Percentiles rank a stretch among this genome's conserved stretches.
Conservation (phyloP, 2,329 filamentous ascomycete genomes). For the Sporothrix luriei region DNA sequence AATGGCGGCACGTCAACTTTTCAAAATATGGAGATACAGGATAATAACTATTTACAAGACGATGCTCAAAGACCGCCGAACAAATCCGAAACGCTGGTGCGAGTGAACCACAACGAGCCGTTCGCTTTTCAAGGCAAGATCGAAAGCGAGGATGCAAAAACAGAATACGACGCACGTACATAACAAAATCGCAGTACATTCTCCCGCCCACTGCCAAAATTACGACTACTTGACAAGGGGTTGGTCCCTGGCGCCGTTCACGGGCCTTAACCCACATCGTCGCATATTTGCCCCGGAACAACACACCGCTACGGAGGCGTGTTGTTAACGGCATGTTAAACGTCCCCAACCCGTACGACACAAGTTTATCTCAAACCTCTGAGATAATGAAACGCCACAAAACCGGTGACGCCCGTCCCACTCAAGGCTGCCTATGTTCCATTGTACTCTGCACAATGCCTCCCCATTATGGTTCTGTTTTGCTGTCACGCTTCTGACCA, state of each 20-base stretch:
- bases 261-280: background rate
- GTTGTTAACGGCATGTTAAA: background rate
- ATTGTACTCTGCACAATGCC: background rate
- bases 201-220: constrained; percentile 23
- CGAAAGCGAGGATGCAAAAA: background rate
- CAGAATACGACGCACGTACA: background rate
- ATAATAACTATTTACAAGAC: background rate
- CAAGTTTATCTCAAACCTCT: background rate
- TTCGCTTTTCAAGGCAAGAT: too few relatives aligned
- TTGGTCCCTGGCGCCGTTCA: background rate
- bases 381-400: constrained; percentile 1
- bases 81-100: too few relatives aligned
- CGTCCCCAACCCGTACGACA: too few relatives aligned
- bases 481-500: background rate
- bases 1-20: background rate
- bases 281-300: background rate
- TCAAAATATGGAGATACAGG: background rate
- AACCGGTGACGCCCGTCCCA: constrained; percentile 6
- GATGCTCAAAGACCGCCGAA: too few relatives aligned
- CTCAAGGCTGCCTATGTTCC: background rate
- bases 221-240: background rate
- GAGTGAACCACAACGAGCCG: too few relatives aligned
- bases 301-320: background rate
- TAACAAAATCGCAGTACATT: background rate
- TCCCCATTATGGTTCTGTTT: background rate